Percentiles rank a stretch among this genome's conserved stretches.
Conservation (phyloP, 768 basidiomycete genomes). For the Guyanaporus albipodus region DNA sequence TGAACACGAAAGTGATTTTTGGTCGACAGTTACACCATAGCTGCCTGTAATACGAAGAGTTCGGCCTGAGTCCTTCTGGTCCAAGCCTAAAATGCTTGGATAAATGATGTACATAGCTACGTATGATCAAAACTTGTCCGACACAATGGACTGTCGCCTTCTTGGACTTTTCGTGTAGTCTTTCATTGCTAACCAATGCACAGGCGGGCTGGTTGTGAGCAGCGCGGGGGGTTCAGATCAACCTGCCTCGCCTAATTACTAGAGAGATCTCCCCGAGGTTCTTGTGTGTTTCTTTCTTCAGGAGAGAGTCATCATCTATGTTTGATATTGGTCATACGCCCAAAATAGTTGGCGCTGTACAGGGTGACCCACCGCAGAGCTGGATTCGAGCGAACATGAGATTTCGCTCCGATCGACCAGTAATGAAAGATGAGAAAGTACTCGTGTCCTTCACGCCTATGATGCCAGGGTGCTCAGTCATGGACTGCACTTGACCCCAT, state of each 20-base stretch:
- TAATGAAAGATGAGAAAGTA: neutral
- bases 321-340: neutral
- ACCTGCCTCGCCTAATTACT: slow-evolving; percentile 3
- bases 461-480: accelerated
- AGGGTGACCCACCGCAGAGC: slow-evolving; percentile 14
- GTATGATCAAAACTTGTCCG: slow-evolving; percentile 3
- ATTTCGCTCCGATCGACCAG: neutral
- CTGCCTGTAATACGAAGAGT: accelerated
- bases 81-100: slow-evolving; percentile 10
- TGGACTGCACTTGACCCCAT: neutral
- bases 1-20: slow-evolving; percentile 16
- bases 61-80: neutral
- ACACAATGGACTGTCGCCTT: slow-evolving; percentile 20
- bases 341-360: neutral
- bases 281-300: slow-evolving; percentile 3
- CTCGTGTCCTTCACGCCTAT: neutral
- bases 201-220: too few relatives aligned
- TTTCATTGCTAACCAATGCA: slow-evolving; percentile 4
- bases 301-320: slow-evolving; percentile 21
- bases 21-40: slow-evolving; percentile 5
- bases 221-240: too few relatives aligned
- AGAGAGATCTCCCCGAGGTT: slow-evolving; percentile 18
- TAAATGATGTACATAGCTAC: neutral
- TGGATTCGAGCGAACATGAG: slow-evolving; percentile 18
- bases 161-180: slow-evolving; percentile 21